A percentile compares a stretch with the other conserved stretches of the same genome.
Evolutionary conservation across 1,139 yeast genomes (phyloP).

Genomic region (Oligophagozyma castellii): DNA sequence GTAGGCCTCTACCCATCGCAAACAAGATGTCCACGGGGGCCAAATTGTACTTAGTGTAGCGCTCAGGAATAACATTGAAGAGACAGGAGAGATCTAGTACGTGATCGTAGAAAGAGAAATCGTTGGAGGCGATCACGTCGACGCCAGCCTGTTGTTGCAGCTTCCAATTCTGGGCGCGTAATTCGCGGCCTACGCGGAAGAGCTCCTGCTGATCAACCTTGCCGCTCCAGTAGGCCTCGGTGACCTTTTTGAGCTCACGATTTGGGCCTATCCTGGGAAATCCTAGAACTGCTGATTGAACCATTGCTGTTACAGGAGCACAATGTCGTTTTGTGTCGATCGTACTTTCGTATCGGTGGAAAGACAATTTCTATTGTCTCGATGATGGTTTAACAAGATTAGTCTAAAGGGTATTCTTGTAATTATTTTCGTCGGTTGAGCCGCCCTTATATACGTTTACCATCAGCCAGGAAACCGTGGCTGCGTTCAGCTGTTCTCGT

Average conservation of each 20-base stretch:
- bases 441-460: too few relatives aligned
- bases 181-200: constrained; percentile 83
- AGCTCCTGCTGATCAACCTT: constrained; percentile 80
- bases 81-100: constrained; percentile 83
- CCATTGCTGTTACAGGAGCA: too few relatives aligned
- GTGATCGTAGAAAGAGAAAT: constrained; percentile 96
- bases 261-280: constrained; percentile 99
- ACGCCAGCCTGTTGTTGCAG: constrained; percentile 96
- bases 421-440: too few relatives aligned
- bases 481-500: too few relatives aligned
- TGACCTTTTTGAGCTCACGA: constrained; percentile 97
- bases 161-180: constrained; percentile 96
- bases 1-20: constrained; percentile 99
- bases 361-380: not conserved
- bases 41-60: constrained; percentile 86
- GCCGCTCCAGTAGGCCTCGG: constrained; percentile 98
- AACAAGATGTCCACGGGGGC: constrained; percentile 84
- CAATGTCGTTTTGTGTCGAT: too few relatives aligned
- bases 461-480: too few relatives aligned
- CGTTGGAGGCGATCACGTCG: constrained; percentile 92
- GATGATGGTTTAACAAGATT: not conserved
- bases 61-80: constrained; percentile 92
- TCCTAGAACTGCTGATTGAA: constrained; percentile 92
- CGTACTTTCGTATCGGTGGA: too few relatives aligned
- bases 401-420: not conserved